These are phyloP conservation scores for Anthostomella pinea DNA, from an alignment of 2,329 filamentous ascomycete species.

Conservation along the genomic window DNA sequence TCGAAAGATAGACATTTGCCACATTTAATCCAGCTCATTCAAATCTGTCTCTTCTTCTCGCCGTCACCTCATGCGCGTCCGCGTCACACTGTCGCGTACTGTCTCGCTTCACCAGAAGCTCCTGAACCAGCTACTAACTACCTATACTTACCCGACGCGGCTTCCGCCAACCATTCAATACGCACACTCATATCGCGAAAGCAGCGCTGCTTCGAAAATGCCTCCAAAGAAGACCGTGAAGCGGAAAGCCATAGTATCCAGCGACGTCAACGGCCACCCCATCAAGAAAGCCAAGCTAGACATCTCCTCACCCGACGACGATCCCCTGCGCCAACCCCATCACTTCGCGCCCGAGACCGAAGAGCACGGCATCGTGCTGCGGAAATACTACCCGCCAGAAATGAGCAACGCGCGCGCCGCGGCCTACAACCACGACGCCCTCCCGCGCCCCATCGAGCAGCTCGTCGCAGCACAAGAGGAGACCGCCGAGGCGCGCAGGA, in stretches of 20 bases:
- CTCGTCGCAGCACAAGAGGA: conserved; percentile 60
- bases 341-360: conserved; percentile 45
- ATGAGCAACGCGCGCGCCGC: conserved; percentile 78
- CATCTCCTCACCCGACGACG: conserved; percentile 16
- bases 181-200: conserved; percentile 1
- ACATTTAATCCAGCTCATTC: too few relatives aligned
- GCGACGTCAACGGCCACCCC: conserved; percentile 19
- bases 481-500: conserved; percentile 53
- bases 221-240: conserved; percentile 26
- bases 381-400: conserved; percentile 79
- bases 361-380: conserved; percentile 61
- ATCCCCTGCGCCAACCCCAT: conserved; percentile 44
- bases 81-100: too few relatives aligned
- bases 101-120: too few relatives aligned
- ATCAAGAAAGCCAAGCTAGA: conserved; percentile 29
- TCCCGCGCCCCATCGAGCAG: conserved; percentile 71
- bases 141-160: too few relatives aligned
- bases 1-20: too few relatives aligned
- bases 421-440: conserved; percentile 67
- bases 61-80: too few relatives aligned
- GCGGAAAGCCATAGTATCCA: conserved; percentile 21
- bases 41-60: too few relatives aligned
- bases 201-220: conserved; percentile 19
- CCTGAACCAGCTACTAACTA: too few relatives aligned
- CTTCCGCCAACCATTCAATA: too few relatives aligned